These are phyloP conservation scores for Coemansia biformis DNA, from an alignment of 192 early-diverging fungal species.

Conservation along the genomic window DNA sequence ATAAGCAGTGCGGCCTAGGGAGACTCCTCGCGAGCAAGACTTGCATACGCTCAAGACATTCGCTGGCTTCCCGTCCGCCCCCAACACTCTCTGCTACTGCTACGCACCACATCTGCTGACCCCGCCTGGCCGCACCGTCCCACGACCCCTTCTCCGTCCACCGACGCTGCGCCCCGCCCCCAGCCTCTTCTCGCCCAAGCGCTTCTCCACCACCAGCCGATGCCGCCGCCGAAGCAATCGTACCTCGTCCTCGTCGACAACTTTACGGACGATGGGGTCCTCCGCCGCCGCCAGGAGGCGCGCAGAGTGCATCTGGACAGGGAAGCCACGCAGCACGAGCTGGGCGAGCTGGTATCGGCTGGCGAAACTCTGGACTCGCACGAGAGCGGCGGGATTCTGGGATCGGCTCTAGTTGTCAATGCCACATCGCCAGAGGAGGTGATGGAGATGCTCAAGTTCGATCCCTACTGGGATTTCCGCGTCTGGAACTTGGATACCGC, in stretches of 20 bases:
- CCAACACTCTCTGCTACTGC: too few relatives aligned
- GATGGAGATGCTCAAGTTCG: conserved; percentile 38
- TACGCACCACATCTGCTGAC: too few relatives aligned
- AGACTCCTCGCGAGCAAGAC: too few relatives aligned
- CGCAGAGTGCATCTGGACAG: conserved; percentile 47
- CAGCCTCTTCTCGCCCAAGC: not conserved
- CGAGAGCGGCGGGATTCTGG: conserved; percentile 51
- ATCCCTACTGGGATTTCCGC: conserved; percentile 52
- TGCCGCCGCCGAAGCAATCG: conserved; percentile 7
- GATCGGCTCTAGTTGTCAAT: conserved; percentile 51
- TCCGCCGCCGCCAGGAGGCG: conserved; percentile 36
- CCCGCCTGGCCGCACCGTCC: too few relatives aligned
- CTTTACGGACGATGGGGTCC: conserved; percentile 49
- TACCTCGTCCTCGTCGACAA: conserved; percentile 53
- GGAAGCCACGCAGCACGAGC: conserved; percentile 22
- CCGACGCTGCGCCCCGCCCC: too few relatives aligned
- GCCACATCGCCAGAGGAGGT: conserved; percentile 49
- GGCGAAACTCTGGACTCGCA: conserved; percentile 55
- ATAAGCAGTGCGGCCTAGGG: too few relatives aligned
- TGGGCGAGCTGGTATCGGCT: conserved; percentile 39
- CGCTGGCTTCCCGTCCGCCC: too few relatives aligned
- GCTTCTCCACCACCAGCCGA: not conserved
- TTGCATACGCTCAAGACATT: too few relatives aligned
- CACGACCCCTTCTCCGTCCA: too few relatives aligned
- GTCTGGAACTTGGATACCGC: conserved; percentile 50